Conservation (phyloP, 2,329 filamentous ascomycete genomes). For the Diplodia sapinea region DNA sequence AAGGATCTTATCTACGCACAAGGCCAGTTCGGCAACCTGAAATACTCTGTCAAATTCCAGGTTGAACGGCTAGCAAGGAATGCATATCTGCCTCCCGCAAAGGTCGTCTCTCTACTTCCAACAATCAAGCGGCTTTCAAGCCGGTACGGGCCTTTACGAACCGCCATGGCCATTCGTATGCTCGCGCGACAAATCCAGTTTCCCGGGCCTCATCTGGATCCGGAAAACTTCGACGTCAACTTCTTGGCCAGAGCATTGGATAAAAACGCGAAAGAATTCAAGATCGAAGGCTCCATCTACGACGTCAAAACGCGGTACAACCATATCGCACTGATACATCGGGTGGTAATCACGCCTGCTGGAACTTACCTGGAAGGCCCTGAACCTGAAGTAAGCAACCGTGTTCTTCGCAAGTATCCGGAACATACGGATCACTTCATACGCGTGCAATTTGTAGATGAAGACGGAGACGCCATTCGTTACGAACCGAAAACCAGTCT, state of each 20-base stretch:
- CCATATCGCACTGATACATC: slow-evolving; percentile 46
- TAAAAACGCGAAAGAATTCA: slow-evolving; percentile 44
- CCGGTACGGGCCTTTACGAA: slow-evolving; percentile 34
- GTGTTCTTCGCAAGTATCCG: slow-evolving; percentile 71
- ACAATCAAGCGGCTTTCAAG: slow-evolving; percentile 48
- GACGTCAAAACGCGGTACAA: slow-evolving; percentile 40
- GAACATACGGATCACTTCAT: slow-evolving; percentile 68
- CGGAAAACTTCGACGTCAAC: slow-evolving; percentile 49
- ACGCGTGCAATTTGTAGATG: slow-evolving; percentile 75
- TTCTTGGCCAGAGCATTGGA: slow-evolving; percentile 33
- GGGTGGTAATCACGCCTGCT: slow-evolving; percentile 48
- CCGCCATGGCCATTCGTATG: slow-evolving; percentile 58
- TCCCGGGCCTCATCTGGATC: slow-evolving; percentile 58
- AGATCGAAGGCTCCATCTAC: slow-evolving; percentile 40
- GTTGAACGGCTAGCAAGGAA: slow-evolving; percentile 68
- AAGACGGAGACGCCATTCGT: slow-evolving; percentile 69
- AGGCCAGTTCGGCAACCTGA: slow-evolving; percentile 40
- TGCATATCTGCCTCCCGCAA: slow-evolving; percentile 53
- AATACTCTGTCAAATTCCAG: slow-evolving; percentile 66
- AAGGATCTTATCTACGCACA: slow-evolving; percentile 20
- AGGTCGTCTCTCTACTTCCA: slow-evolving; percentile 55
- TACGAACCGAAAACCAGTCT: slow-evolving; percentile 61
- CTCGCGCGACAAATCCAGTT: slow-evolving; percentile 61
- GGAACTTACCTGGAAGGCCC: slow-evolving; percentile 53
- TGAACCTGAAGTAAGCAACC: slow-evolving; percentile 68